phyloP scores from a whole-genome alignment of 495 filamentous ascomycete genomes.

The Friedmanniomyces simplex region DNA sequence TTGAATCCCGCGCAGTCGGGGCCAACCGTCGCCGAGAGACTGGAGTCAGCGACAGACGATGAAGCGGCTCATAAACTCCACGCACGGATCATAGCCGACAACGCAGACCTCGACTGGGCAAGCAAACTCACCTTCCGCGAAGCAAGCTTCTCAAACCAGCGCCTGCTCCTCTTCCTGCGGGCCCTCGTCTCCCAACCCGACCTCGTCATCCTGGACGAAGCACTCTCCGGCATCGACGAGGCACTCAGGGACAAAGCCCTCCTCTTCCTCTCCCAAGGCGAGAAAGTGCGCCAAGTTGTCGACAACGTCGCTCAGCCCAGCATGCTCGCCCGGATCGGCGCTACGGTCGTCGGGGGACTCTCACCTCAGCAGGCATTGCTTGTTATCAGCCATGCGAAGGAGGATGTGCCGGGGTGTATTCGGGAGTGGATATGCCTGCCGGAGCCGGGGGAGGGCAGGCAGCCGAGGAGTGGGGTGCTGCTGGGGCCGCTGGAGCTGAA shows the following conservation, averaged over 20 bases:
- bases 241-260: conserved; percentile 74
- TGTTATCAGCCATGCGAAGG: conserved; percentile 77
- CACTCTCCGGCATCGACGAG: conserved; percentile 82
- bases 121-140: conserved; percentile 59
- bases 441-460: conserved; percentile 44
- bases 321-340: conserved; percentile 19
- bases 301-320: conserved; percentile 2
- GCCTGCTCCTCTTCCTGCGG: conserved; percentile 73
- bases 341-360: conserved; percentile 43
- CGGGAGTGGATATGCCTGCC: conserved; percentile 74
- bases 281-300: conserved; percentile 11
- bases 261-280: conserved; percentile 48
- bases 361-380: conserved; percentile 64
- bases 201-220: conserved; percentile 83
- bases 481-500: conserved; percentile 45
- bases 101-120: conserved; percentile 50
- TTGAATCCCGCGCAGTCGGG: conserved; percentile 43
- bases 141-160: conserved; percentile 66
- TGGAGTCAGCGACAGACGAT: neutral
- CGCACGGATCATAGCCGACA: neutral
- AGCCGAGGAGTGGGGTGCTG: conserved; percentile 47
- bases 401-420: conserved; percentile 76
- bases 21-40: neutral
- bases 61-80: neutral
- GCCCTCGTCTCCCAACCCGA: conserved; percentile 75